Conservation (phyloP, 352 stramenopile species). For the Peronosclerospora sorghi region DNA sequence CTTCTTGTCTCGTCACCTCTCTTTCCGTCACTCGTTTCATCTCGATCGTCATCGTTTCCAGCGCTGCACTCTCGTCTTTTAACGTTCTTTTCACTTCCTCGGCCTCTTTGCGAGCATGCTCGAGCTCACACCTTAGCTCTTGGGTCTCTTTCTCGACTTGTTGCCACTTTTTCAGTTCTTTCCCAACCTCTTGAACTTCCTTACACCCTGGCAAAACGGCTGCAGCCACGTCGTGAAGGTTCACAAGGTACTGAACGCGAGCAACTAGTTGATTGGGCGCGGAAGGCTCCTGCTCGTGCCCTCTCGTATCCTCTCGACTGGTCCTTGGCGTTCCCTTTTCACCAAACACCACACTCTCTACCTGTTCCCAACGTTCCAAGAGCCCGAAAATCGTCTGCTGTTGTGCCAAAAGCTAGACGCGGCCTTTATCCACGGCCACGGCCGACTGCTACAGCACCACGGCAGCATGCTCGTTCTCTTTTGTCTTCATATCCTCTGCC, state of each 20-base stretch:
- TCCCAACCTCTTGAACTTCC: slow-evolving; percentile 6
- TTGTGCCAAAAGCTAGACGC: slow-evolving; percentile 27
- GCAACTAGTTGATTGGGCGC: slow-evolving; percentile 5
- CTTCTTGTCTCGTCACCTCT: slow-evolving; percentile 20
- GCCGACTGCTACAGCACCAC: slow-evolving; percentile 48
- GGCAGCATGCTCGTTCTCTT: slow-evolving; percentile 50
- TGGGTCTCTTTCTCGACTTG: too few species aligned
- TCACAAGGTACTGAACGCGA: slow-evolving; percentile 7
- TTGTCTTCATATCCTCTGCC: slow-evolving; percentile 61
- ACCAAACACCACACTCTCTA: slow-evolving; percentile 3
- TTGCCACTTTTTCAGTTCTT: too few species aligned
- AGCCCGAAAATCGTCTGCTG: slow-evolving; percentile 41
- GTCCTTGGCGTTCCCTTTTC: neutral
- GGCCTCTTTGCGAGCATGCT: too few species aligned
- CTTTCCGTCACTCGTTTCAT: slow-evolving; percentile 23
- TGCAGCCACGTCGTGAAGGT: slow-evolving; percentile 12
- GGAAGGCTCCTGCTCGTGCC: slow-evolving; percentile 2
- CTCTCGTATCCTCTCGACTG: neutral
- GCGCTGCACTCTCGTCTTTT: too few species aligned
- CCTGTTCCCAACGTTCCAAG: slow-evolving; percentile 18
- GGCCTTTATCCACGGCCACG: slow-evolving; percentile 24
- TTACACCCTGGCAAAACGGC: slow-evolving; percentile 9
- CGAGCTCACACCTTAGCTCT: too few species aligned
- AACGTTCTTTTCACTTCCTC: too few species aligned
- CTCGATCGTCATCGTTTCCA: slow-evolving; percentile 17